Evolutionary conservation across 768 basidiomycete genomes (phyloP).

Genomic region (Leccinum sublutescens): DNA sequence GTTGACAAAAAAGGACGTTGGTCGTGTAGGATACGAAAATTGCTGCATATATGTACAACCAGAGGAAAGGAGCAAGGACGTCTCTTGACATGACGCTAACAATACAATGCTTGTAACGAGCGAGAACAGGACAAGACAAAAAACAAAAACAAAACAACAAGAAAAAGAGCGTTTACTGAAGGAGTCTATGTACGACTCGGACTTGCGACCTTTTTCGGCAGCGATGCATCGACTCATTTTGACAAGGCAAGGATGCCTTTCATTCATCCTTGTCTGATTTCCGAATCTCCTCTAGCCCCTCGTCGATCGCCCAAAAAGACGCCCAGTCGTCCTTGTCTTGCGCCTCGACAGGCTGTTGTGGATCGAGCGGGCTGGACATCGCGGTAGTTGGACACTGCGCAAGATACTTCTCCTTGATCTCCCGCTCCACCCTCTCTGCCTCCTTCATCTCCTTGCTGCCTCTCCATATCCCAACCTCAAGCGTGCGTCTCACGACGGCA

Average conservation of each 20-base stretch:
- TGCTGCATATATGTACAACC: neutral
- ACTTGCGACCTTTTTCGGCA: neutral
- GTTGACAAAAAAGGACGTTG: neutral
- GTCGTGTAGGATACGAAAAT: neutral
- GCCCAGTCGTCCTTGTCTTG: slow-evolving; percentile 28
- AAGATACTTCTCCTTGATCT: slow-evolving; percentile 46
- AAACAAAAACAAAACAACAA: neutral
- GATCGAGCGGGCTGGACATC: neutral
- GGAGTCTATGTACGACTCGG: neutral
- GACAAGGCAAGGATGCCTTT: neutral
- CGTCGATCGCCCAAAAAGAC: slow-evolving; percentile 69
- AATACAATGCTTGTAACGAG: too few relatives aligned
- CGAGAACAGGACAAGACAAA: neutral
- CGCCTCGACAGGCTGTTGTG: slow-evolving; percentile 1
- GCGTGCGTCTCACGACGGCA: slow-evolving; percentile 58
- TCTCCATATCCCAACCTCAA: slow-evolving; percentile 77
- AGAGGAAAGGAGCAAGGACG: too few relatives aligned
- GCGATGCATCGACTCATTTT: neutral
- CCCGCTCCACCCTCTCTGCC: slow-evolving; percentile 53
- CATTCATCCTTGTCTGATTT: slow-evolving; percentile 61
- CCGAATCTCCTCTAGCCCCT: slow-evolving; percentile 70
- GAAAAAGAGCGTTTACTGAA: slow-evolving; percentile 1
- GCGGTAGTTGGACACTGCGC: slow-evolving; percentile 16
- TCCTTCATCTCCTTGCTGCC: slow-evolving; percentile 65
- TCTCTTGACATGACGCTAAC: too few relatives aligned